These are phyloP conservation scores for Pyrenochaeta sp. DNA, from an alignment of 2,329 filamentous ascomycete genomes.

Conservation along the genomic window DNA sequence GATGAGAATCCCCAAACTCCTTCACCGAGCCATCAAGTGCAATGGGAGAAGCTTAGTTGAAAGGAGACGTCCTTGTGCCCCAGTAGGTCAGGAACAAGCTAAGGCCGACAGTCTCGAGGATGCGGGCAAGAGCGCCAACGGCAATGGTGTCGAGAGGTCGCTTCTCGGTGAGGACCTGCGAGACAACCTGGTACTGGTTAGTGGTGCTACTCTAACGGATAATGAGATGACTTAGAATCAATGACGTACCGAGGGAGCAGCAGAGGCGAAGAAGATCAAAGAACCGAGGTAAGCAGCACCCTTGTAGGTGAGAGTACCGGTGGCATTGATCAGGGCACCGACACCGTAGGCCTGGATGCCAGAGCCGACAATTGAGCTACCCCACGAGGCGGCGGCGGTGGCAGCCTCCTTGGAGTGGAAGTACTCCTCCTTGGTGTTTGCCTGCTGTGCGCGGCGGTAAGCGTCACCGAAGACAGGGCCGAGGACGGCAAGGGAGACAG, in stretches of 20 bases:
- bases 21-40: constrained; percentile 13
- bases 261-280: constrained; percentile 89
- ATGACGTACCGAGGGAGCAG: constrained; percentile 79
- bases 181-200: constrained; percentile 71
- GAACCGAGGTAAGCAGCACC: constrained; percentile 91
- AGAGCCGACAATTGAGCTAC: constrained; percentile 87
- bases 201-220: constrained; percentile 1
- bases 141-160: constrained; percentile 89
- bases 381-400: constrained; percentile 86
- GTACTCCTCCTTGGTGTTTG: constrained; percentile 97
- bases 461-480: constrained; percentile 91
- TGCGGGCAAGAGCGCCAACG: constrained; percentile 81
- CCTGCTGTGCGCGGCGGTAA: constrained; percentile 88
- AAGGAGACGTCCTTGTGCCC: constrained; percentile 94
- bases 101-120: constrained; percentile 92
- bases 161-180: constrained; percentile 89
- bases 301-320: constrained; percentile 94
- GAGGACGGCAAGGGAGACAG: constrained; percentile 84
- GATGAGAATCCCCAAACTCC: constrained; percentile 31
- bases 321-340: constrained; percentile 85
- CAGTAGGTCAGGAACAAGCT: constrained; percentile 95
- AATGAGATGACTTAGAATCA: neutral
- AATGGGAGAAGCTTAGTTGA: constrained; percentile 66
- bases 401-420: constrained; percentile 90
- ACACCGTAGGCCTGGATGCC: constrained; percentile 90